A percentile compares a stretch with the other conserved stretches of the same genome.
Evolutionary conservation across 2,329 filamentous ascomycete genomes (phyloP).

Genomic region (Hymenoscyphus infarciens): DNA sequence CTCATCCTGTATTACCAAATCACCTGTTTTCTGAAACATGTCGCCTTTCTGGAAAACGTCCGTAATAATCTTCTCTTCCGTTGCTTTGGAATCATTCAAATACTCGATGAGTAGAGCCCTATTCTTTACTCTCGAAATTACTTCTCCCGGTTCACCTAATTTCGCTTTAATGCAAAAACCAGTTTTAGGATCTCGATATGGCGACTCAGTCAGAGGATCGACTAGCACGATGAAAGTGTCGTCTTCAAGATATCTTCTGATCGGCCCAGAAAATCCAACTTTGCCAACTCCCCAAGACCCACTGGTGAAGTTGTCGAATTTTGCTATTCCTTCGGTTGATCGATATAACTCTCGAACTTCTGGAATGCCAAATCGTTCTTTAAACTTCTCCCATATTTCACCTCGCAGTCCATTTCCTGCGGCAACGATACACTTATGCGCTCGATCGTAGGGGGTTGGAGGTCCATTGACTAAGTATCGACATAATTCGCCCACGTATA

Average conservation of each 20-base stretch:
- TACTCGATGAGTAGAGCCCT: slow-evolving; percentile 41
- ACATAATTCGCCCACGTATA: slow-evolving; percentile 48
- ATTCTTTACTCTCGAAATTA: slow-evolving; percentile 42
- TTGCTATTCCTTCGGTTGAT: slow-evolving; percentile 44
- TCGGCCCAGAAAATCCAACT: slow-evolving; percentile 42
- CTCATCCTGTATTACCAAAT: slow-evolving; percentile 41
- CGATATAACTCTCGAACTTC: slow-evolving; percentile 48
- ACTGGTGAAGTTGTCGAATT: slow-evolving; percentile 42
- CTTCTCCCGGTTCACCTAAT: slow-evolving; percentile 43
- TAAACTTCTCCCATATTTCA: slow-evolving; percentile 48
- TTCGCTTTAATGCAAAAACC: slow-evolving; percentile 41
- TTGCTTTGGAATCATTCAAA: slow-evolving; percentile 40
- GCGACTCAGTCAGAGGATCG: slow-evolving; percentile 38
- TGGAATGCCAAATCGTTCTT: slow-evolving; percentile 40
- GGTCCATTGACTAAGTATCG: slow-evolving; percentile 45
- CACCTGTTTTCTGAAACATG: slow-evolving; percentile 43
- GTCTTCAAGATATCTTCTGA: slow-evolving; percentile 40
- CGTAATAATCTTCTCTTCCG: slow-evolving; percentile 42
- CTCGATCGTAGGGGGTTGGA: slow-evolving; percentile 42
- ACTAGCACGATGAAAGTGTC: slow-evolving; percentile 41
- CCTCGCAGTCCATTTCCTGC: slow-evolving; percentile 46
- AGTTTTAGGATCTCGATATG: slow-evolving; percentile 42
- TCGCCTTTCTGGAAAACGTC: slow-evolving; percentile 46
- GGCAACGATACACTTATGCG: slow-evolving; percentile 43
- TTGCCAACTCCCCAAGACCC: slow-evolving; percentile 42